These are phyloP conservation scores for Exophiala xenobiotica DNA, from an alignment of 2,329 filamentous ascomycete genomes.

Conservation along the genomic window DNA sequence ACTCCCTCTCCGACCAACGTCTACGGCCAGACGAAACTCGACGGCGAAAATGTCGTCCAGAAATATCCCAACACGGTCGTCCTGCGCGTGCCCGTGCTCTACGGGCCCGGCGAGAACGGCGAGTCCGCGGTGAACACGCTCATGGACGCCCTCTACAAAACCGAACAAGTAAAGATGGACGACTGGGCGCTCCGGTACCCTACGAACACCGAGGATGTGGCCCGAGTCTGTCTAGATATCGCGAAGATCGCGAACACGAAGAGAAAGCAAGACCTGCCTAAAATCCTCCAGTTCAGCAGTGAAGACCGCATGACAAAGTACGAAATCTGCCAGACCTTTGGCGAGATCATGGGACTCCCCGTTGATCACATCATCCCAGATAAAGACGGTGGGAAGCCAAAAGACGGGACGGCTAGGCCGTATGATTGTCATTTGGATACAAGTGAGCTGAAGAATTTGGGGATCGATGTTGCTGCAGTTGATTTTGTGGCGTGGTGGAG, in stretches of 20 bases:
- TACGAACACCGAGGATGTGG: constrained; percentile 86
- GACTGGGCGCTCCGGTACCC: constrained; percentile 83
- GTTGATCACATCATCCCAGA: constrained; percentile 68
- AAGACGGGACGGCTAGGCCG: constrained; percentile 53
- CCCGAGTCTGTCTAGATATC: constrained; percentile 72
- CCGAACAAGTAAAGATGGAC: constrained; percentile 71
- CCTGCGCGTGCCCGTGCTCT: constrained; percentile 78
- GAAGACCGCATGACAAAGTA: constrained; percentile 88
- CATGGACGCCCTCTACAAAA: constrained; percentile 72
- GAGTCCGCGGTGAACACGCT: constrained; percentile 84
- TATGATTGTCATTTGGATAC: constrained; percentile 89
- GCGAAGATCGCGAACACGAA: constrained; percentile 65
- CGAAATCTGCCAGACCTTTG: constrained; percentile 76
- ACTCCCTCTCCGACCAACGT: constrained; percentile 71
- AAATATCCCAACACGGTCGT: constrained; percentile 65
- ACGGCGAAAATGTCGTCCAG: constrained; percentile 70
- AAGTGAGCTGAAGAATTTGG: constrained; percentile 67
- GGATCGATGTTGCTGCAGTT: constrained; percentile 70
- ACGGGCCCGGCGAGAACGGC: constrained; percentile 62
- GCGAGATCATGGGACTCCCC: constrained; percentile 74
- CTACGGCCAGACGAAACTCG: constrained; percentile 72
- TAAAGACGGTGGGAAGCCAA: constrained; percentile 54
- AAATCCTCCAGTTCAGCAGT: constrained; percentile 78
- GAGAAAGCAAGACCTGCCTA: constrained; percentile 57
- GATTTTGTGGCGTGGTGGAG: constrained; percentile 83